Conservation (phyloP, 1,284 basidiomycete species). For the Apiotrichum porosum region DNA sequence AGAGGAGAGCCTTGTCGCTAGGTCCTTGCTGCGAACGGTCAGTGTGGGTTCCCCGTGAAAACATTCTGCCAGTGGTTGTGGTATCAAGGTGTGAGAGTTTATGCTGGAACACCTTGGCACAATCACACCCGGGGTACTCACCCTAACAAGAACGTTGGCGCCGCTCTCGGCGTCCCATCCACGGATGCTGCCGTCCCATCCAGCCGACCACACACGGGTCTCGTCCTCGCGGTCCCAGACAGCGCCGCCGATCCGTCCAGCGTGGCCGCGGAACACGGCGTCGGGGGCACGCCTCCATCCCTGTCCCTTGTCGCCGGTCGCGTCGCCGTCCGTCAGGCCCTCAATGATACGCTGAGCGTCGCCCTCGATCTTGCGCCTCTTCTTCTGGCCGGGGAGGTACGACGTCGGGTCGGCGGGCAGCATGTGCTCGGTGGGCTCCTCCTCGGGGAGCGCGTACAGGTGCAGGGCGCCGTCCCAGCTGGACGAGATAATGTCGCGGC, state of each 20-base stretch:
- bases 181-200: conserved; percentile 52
- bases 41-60: too few relatives aligned
- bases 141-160: conserved; percentile 43
- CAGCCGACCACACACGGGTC: conserved; percentile 43
- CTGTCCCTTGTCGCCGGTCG: conserved; percentile 28
- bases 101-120: background rate
- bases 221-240: conserved; percentile 40
- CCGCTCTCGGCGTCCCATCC: conserved; percentile 51
- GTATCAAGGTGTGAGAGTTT: too few relatives aligned
- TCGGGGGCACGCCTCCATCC: conserved; percentile 46
- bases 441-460: conserved; percentile 53
- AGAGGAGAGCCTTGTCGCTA: conserved; percentile 49
- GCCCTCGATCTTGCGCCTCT: conserved; percentile 54
- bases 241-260: conserved; percentile 41
- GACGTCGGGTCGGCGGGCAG: conserved; percentile 42
- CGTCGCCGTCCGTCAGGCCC: conserved; percentile 39
- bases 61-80: too few relatives aligned
- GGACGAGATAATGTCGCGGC: conserved; percentile 62
- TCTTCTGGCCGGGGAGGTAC: conserved; percentile 53
- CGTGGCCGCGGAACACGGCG: conserved; percentile 41
- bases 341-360: conserved; percentile 50
- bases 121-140: conserved; percentile 21
- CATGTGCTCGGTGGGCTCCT: conserved; percentile 42
- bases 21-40: conserved; percentile 43
- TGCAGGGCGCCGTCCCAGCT: conserved; percentile 78